Percentiles rank a stretch among this genome's conserved stretches.
phyloP scores from a whole-genome alignment of 805 yeast genomes.

The Candida piceae region DNA sequence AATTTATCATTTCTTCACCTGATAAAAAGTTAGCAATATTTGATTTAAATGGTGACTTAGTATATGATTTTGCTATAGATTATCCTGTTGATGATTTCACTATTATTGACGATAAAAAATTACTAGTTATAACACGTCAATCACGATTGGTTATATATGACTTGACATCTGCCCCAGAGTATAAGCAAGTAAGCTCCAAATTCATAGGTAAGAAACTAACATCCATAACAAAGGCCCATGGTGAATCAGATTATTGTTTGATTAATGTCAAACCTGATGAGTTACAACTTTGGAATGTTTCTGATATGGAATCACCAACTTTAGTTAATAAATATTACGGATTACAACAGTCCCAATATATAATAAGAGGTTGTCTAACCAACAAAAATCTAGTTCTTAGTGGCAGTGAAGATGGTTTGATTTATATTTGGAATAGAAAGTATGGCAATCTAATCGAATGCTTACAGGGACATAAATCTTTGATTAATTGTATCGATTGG shows the following conservation, averaged over 20 bases:
- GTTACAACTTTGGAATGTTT: conserved; percentile 75
- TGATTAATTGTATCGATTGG: conserved; percentile 81
- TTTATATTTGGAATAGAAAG: conserved; percentile 73
- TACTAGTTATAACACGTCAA: conserved; percentile 61
- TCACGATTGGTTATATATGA: conserved; percentile 58
- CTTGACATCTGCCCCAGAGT: conserved; percentile 24
- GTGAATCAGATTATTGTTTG: conserved; percentile 47
- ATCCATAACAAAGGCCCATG: conserved; percentile 52
- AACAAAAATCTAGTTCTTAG: conserved; percentile 67
- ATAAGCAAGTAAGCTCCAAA: conserved; percentile 32
- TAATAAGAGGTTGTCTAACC: conserved; percentile 76
- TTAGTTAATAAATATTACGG: conserved; percentile 65
- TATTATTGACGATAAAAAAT: conserved; percentile 57
- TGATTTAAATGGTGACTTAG: conserved; percentile 30
- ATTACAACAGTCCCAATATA: conserved; percentile 61
- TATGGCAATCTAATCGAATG: conserved; percentile 62
- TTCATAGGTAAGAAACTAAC: conserved; percentile 56
- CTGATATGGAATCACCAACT: conserved; percentile 37
- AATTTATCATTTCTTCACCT: conserved; percentile 70
- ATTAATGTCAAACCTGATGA: conserved; percentile 71
- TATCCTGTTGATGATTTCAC: conserved; percentile 64
- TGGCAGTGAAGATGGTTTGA: conserved; percentile 78
- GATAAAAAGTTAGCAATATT: conserved; percentile 58
- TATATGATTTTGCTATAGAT: conserved; percentile 20
- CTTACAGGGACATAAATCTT: conserved; percentile 56